phyloP scores from a whole-genome alignment of 2,329 filamentous ascomycete species.

The Xylaria hypoxylon region DNA sequence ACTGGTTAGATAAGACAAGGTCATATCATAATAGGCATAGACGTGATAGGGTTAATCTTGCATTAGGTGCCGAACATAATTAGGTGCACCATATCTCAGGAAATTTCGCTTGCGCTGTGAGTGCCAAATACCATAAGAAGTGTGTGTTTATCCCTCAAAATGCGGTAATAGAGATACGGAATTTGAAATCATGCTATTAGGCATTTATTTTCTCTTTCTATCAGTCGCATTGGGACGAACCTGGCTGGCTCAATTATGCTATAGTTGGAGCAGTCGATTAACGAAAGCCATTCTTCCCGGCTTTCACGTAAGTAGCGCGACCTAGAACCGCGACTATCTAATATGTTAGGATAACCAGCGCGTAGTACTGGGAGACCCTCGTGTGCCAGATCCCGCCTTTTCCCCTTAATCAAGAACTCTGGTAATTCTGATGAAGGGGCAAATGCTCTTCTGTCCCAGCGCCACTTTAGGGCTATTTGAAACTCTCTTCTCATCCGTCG shows the following conservation, averaged over 20 bases:
- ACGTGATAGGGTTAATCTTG: conserved; percentile 15
- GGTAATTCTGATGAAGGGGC: conserved; percentile 30
- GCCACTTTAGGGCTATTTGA: conserved; percentile 10
- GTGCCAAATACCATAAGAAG: not conserved
- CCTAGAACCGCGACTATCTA: not conserved
- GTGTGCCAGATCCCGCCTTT: conserved; percentile 7
- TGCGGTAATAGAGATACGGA: conserved; percentile 10
- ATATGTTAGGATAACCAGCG: conserved; percentile 8
- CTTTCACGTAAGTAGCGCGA: conserved; percentile 13
- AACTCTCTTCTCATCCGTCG: conserved; percentile 13
- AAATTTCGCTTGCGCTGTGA: not conserved
- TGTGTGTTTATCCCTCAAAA: not conserved
- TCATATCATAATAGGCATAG: conserved; percentile 25
- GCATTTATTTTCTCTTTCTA: conserved; percentile 25
- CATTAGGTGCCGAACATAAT: not conserved
- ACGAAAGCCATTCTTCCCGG: conserved; percentile 31
- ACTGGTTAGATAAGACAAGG: conserved; percentile 37
- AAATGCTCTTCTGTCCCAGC: conserved; percentile 9
- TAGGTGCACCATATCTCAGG: not conserved
- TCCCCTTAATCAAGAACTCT: conserved; percentile 35
- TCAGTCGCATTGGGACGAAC: conserved; percentile 10
- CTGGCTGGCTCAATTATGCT: conserved; percentile 2
- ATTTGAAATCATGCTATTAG: conserved; percentile 18
- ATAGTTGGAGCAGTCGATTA: conserved; percentile 27
- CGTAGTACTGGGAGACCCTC: not conserved